Evolutionary conservation across 768 basidiomycete genomes (phyloP), one percentile per base, ranked within the genome.

Genomic region (Pleurotus citrinopileatus): DNA sequence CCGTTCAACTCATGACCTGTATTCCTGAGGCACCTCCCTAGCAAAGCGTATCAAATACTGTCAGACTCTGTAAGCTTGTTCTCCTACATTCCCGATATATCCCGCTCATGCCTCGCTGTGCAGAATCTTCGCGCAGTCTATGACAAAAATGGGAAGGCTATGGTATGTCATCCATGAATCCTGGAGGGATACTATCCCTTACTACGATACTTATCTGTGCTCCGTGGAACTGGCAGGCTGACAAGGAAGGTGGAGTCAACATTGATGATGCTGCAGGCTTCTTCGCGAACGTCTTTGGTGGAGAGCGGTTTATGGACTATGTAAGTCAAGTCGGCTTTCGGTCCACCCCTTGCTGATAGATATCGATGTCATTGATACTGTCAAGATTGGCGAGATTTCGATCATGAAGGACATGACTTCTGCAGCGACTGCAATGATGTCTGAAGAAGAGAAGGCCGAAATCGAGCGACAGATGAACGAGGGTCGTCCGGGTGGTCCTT

Each of bases 281-380:
- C 77, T 99, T 99, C 65, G 89, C 91, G 17, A 88, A 90, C 63
- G 91, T 98, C 13, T 99, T 99, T 66, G 94, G 94, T 50, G 96
- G 97, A 20, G 95, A 96, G 63, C 81, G 89, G 22, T 97, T 97
- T 67, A 71, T 76, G 55, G 92, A 94, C 66, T 94, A 92, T 64
- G 92, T 95, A 68, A 68, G 92, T 77, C 23, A 12, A 28, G 23
- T 46, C 32, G 12, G 25, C 17, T 43, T 42, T 34, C 42, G n/a
- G 9, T 52, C 53, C 26, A 13, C 28, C 4, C 44, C 15, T 26
- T 43, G 20, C 29, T 42, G 23, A 36, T 36, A 46, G 20, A 47
- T 17, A 42, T 26, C 26, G 44, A 42, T 22, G 10, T 45, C 25
- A 44, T 25, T 2, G 10, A 12, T 40, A 7, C 2, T 19, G 7